These are phyloP conservation scores for Chytriomyces sp. DNA, from an alignment of 192 early-diverging fungal species.

Conservation along the genomic window DNA sequence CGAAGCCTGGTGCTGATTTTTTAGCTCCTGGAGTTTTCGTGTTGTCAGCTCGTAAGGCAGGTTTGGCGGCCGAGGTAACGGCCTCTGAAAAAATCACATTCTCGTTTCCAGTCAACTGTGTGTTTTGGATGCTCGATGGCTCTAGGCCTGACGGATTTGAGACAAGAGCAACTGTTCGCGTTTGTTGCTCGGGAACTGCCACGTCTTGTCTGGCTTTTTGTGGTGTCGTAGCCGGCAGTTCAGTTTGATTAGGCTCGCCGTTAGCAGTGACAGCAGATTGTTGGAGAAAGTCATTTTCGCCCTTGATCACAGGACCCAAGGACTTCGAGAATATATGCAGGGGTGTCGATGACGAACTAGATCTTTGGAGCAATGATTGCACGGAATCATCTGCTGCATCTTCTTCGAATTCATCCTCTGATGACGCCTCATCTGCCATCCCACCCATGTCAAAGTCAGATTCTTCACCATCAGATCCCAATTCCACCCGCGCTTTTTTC, in stretches of 20 bases:
- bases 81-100: background rate
- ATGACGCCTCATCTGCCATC: background rate
- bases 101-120: background rate
- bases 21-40: background rate
- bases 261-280: background rate
- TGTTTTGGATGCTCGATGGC: background rate
- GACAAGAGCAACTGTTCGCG: no score
- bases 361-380: background rate
- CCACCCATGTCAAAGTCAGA: slow-evolving; percentile 26
- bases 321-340: no score
- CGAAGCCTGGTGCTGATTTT: background rate
- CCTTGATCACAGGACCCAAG: background rate
- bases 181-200: no score
- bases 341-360: background rate
- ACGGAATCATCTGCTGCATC: slow-evolving; percentile 16
- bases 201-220: no score
- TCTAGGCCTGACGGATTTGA: background rate
- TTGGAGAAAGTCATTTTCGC: background rate
- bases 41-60: background rate
- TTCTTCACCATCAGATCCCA: slow-evolving; percentile 26
- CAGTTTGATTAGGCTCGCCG: background rate
- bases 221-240: background rate
- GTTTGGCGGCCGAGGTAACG: background rate
- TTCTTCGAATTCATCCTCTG: slow-evolving; percentile 18
- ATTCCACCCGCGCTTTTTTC: background rate